Evolutionary conservation across 352 stramenopile species (phyloP).

Genomic region (Phytophthora cryptogea): DNA sequence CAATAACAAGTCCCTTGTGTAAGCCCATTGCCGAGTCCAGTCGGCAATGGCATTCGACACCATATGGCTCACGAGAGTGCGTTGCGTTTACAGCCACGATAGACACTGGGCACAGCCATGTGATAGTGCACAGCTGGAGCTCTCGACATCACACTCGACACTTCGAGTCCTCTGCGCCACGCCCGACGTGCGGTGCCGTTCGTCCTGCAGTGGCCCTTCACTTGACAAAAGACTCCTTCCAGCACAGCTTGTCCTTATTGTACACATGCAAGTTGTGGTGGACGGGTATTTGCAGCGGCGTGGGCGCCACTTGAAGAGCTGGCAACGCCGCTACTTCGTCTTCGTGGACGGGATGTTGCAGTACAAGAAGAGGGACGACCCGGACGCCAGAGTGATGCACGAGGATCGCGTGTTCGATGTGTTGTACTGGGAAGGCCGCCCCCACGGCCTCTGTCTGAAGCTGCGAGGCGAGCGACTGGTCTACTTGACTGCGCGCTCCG

Average conservation of each 20-base stretch:
- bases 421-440: constrained; percentile 61
- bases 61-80: constrained; percentile 24
- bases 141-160: constrained; percentile 23
- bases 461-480: constrained; percentile 55
- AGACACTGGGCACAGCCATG: constrained; percentile 22
- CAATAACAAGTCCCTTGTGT: not conserved
- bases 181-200: constrained; percentile 13
- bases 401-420: constrained; percentile 66
- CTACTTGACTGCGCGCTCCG: constrained; percentile 53
- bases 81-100: constrained; percentile 23
- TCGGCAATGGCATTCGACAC: constrained; percentile 1
- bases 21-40: not conserved
- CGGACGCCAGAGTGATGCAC: constrained; percentile 44
- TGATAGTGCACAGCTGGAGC: constrained; percentile 15
- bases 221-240: constrained; percentile 23
- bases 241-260: not conserved
- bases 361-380: constrained; percentile 61
- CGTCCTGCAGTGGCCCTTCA: not conserved
- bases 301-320: constrained; percentile 66
- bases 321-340: constrained; percentile 71
- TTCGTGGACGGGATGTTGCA: constrained; percentile 66
- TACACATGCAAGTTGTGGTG: constrained; percentile 20
- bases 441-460: constrained; percentile 61
- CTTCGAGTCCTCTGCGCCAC: constrained; percentile 14
- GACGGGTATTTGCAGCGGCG: constrained; percentile 63